phyloP scores from a whole-genome alignment of 2,329 filamentous ascomycete species.

The Metarhizium guizhouense region DNA sequence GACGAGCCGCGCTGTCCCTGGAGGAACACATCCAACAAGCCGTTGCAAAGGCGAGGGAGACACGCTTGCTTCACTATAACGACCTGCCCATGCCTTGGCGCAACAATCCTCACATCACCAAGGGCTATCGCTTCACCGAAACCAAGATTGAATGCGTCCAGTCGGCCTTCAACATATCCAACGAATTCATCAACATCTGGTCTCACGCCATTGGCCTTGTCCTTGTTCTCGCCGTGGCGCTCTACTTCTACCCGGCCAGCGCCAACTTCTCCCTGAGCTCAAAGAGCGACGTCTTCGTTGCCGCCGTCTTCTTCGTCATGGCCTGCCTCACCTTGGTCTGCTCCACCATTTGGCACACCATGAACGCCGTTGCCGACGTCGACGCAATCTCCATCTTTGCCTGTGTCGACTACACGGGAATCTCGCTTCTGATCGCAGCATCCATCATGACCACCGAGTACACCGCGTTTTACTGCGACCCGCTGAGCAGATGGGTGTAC shows the following conservation, averaged over 20 bases:
- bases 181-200: conserved; percentile 98
- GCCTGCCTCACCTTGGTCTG: conserved; percentile 92
- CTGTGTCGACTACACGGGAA: conserved; percentile 97
- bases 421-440: conserved; percentile 86
- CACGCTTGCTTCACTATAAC: conserved; percentile 79
- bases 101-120: conserved; percentile 86
- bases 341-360: conserved; percentile 96
- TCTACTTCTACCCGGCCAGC: conserved; percentile 91
- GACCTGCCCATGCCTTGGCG: conserved; percentile 88
- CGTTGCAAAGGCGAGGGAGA: conserved; percentile 63
- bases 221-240: conserved; percentile 77
- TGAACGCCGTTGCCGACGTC: conserved; percentile 92
- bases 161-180: conserved; percentile 77
- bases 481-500: conserved; percentile 75
- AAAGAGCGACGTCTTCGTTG: conserved; percentile 82
- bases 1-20: conserved; percentile 69
- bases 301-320: conserved; percentile 90
- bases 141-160: conserved; percentile 82
- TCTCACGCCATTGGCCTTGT: conserved; percentile 86
- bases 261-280: conserved; percentile 80
- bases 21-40: conserved; percentile 80
- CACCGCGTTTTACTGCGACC: conserved; percentile 97
- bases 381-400: conserved; percentile 88
- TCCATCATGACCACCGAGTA: conserved; percentile 98
- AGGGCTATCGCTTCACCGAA: conserved; percentile 88